Evolutionary conservation across 495 filamentous ascomycete genomes (phyloP), one percentile per base, ranked within the genome.

Genomic region (Annulohypoxylon maeteangense): DNA sequence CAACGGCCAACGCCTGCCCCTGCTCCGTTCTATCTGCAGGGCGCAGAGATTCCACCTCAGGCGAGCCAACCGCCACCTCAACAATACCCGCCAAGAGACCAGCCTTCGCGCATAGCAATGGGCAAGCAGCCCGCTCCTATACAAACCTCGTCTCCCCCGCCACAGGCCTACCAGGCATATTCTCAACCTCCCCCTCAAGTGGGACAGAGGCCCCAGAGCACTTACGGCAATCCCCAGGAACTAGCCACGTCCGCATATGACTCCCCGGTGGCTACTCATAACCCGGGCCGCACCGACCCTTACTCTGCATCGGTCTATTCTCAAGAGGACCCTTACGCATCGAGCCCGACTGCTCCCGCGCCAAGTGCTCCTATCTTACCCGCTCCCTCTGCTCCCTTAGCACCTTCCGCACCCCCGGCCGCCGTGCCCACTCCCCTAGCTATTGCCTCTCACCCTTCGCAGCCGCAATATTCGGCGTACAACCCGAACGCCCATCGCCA

Each of bases 231-330:
- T 48, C 92, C 93, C 0, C 93, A 95, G 78, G 93, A 96, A 82
- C 82, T 96, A 42, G 91, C 91, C 32, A 93, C 93, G n/a, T 91
- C 91, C 5, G 87, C 88, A 10, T 96, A 95, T 70, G 91, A 95
- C 74, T 92, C 91, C 5, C 93, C 93, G 18, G 86, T 92, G 40
- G 90, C 89, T 32, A 81, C 84, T 42, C 86, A 84, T 59, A 83
- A 85, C 56, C 74, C 81, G 7, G 76, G 78, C 31, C 78, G 79
- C 3, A 71, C 78, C 23, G 78, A 76, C 7, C 82, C 88, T 0
- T 92, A 91, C 64, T 86, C 86, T 6, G 83, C 87, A 4, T 87
- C 89, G 4, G 79, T 81, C 55, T 90, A 91, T 72, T 84, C 87
- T 1, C 80, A 83, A 34, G 89, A 92, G 3, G 87, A 90, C 42